Evolutionary conservation across 2,329 filamentous ascomycete species (phyloP), one percentile per base, ranked within the genome.

Genomic region (Reticulascus tulasneorum): DNA sequence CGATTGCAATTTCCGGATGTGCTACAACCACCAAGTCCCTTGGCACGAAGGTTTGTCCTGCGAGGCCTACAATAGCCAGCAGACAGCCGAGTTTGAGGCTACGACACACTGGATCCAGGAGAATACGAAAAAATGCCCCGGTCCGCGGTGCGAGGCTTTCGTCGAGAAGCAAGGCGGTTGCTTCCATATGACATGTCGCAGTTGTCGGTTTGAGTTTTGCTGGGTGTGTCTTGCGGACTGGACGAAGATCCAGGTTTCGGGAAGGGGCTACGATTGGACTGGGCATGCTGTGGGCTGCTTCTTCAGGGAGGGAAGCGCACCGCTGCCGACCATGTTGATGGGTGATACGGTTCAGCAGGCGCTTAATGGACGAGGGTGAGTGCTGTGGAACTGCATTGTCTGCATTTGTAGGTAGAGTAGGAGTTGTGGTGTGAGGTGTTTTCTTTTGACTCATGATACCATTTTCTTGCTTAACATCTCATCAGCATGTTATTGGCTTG

Each of bases 101-200:
- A 50, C 47, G 7, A 23, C 27, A 23, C 20, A 26, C 1, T 54
- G 51, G 50, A 28, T 53, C 12, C 31, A 26, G n/a, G 32, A 36
- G 8, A 42, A 53, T 24, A 45, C 51, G 6, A 55, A 55, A 33
- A 23, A 27, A 3, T 57, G 53, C 24, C 49, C 49, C 2, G 43
- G 47, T 4, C 16, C 13, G 4, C 33, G 34, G 1, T 57, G 52
- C 39, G 38, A 43, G 1, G 35, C 44, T 1, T 28, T 38, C n/a
- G 35, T 54, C n/a, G 38, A 47, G 32, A 55, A 53, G 29, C 33
- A 41, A n/a, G 58, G 53, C 1, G 60, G 61, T 0, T 66, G 60
- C 39, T 62, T 60, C 39, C 62, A 64, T 43, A 64, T 65, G 62
- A 62, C 56, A 1, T 64, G 61, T 45, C 40, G 51, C 9, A 51